Percentiles rank a stretch among this genome's conserved stretches.
These are phyloP conservation scores for Lophiostoma macrostomum DNA, from an alignment of 495 filamentous ascomycete species.

Conservation along the genomic window DNA sequence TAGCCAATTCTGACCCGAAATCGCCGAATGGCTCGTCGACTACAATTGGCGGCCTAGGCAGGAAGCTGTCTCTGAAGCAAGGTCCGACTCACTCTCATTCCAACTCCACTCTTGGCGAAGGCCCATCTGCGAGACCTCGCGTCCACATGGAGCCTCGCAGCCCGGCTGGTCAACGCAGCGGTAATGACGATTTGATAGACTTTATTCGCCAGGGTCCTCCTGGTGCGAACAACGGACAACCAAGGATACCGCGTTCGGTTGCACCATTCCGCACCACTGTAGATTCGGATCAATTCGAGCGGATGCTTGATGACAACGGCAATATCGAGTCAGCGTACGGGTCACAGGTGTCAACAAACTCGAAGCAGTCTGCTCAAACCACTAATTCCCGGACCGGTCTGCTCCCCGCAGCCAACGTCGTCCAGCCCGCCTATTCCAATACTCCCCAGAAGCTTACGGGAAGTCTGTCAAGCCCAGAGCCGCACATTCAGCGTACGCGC, in stretches of 20 bases:
- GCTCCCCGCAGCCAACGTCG: constrained; percentile 37
- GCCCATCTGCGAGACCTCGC: constrained; percentile 16
- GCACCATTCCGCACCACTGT: constrained; percentile 81
- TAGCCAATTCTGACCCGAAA: constrained; percentile 6
- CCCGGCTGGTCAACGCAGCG: constrained; percentile 58
- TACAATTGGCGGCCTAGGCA: constrained; percentile 22
- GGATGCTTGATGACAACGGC: constrained; percentile 47
- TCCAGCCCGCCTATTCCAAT: constrained; percentile 32
- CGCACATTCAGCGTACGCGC: constrained; percentile 58
- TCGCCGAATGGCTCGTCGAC: constrained; percentile 2
- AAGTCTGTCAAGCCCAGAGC: constrained; percentile 15
- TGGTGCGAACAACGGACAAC: constrained; percentile 48
- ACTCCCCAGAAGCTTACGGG: constrained; percentile 29
- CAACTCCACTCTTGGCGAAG: constrained; percentile 6
- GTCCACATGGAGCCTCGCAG: constrained; percentile 63
- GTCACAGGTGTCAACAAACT: constrained; percentile 38
- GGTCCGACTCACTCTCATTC: constrained; percentile 2
- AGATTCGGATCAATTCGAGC: constrained; percentile 70
- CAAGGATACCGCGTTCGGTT: constrained; percentile 75
- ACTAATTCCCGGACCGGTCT: constrained; percentile 61
- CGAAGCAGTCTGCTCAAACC: constrained; percentile 48
- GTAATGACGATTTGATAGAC: constrained; percentile 83
- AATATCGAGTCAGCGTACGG: constrained; percentile 23
- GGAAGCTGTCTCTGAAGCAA: constrained; percentile 22
- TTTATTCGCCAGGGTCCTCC: constrained; percentile 86